A percentile compares a stretch with the other conserved stretches of the same genome.
Evolutionary conservation across 2,329 filamentous ascomycete species (phyloP).

Genomic region (Pseudocercospora fijiensis): DNA sequence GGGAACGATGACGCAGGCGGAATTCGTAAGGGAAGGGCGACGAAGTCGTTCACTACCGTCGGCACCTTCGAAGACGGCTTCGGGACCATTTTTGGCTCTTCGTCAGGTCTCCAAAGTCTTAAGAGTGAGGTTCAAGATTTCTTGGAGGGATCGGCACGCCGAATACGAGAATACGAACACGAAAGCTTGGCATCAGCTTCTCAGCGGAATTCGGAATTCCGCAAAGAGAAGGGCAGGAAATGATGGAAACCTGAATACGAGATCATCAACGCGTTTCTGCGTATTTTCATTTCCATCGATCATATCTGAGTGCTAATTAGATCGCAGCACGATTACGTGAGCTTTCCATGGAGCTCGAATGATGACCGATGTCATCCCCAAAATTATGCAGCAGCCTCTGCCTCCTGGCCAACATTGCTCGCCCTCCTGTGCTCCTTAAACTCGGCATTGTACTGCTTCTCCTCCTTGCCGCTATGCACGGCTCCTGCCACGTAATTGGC

Average conservation of each 20-base stretch:
- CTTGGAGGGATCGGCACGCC: not conserved
- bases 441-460: not conserved
- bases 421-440: conserved; percentile 4
- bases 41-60: conserved; percentile 59
- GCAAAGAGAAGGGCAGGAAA: too few species aligned
- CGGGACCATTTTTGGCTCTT: conserved; percentile 10
- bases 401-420: not conserved
- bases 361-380: not conserved
- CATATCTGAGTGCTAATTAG: too few species aligned
- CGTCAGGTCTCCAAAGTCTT: not conserved
- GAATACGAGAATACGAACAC: not conserved
- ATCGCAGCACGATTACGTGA: too few species aligned
- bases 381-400: not conserved
- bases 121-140: not conserved
- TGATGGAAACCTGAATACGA: too few species aligned
- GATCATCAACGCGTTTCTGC: too few species aligned
- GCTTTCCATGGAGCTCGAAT: too few species aligned
- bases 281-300: too few species aligned
- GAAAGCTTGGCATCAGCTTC: not conserved
- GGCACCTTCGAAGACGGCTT: conserved; percentile 22
- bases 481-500: conserved; percentile 20
- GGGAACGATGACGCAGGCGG: conserved; percentile 63
- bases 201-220: too few species aligned
- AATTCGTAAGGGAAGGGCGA: conserved; percentile 66
- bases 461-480: not conserved